phyloP scores from a whole-genome alignment of 345 rosid species.

The rapeseed (Brassica napus) region Da-Ae NC_063446.1:4881501-4882000 shows the following conservation, averaged over 20 bases:
- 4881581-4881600: neutral
- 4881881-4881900: no score
- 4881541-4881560: neutral
- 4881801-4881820: no score
- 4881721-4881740: no score
- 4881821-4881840: no score
- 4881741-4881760: no score
- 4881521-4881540: neutral
- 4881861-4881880: neutral
- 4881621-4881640: neutral
- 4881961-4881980: conserved; percentile 41
- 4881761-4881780: no score
- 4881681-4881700: neutral
- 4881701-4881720: neutral
- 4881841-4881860: neutral
- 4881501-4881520: neutral
- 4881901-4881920: neutral
- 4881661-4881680: neutral
- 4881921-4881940: conserved; percentile 39
- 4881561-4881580: neutral
- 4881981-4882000: conserved; percentile 51
- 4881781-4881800: no score
- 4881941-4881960: conserved; percentile 20
- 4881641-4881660: no score
- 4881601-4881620: neutral